Base-by-base conservation (phyloP, 192 early-diverging fungal genomes). In the Phlyctochytrium arcticum region DNA sequence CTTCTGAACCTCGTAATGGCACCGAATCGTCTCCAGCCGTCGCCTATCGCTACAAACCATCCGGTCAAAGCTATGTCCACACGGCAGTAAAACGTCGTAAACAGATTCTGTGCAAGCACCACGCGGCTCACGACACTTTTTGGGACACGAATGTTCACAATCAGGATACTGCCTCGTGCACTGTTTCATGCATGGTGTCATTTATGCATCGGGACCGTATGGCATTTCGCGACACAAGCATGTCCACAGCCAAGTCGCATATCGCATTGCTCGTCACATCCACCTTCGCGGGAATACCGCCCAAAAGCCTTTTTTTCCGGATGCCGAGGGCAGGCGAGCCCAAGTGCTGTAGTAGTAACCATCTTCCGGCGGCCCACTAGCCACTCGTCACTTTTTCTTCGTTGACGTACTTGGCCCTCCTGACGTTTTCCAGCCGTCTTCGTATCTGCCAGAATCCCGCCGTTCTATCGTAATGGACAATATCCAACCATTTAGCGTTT, bases 161-260 rank as follows among this genome's bases (percentile, higher is more conserved):
- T 48, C 27, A 6, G 23, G 24, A n/a, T n/a, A n/a, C 21, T 83
- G 66, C 21, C 77, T 64, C 9, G 65, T 26, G 39, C 85, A 84
- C 2, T 61, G 57, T 57, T 79, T 67, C n/a, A 44, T 53, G 56
- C 82, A 85, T 35, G 32, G 59, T n/a, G 80, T 57, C n/a, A 57
- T 86, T 81, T 68, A 65, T 6, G 21, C 24, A 49, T 79, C 70
- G 6, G n/a, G n/a, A n/a, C n/a, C n/a, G 83, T 70, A 55, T 85
- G 83, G 47, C 83, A 78, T 54, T 30, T 31, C 15, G 56, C 44
- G 50, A 67, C 69, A 73, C 85, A 86, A 15, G 56, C 32, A 47
- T 86, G 85, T 23, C 85, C 85, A 64, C 85, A 86, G 0, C 17
- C 51, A 51, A 86, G 61, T 33, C 23, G 57, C 10, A 46, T 23